These are phyloP conservation scores for Lepiota subincarnata DNA, from an alignment of 768 basidiomycete genomes.

Conservation along the genomic window DNA sequence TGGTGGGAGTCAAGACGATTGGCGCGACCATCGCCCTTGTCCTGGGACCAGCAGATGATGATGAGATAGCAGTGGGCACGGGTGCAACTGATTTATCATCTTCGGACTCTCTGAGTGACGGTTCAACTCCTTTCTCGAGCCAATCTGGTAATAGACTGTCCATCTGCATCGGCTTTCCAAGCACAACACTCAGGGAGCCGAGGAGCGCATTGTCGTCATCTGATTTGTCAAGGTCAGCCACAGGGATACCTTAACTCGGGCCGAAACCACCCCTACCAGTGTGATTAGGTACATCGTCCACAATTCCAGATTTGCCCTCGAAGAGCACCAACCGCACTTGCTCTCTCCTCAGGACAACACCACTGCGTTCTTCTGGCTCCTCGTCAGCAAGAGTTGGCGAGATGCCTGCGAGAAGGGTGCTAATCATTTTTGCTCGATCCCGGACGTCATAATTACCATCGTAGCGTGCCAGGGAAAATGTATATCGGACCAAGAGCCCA, in stretches of 20 bases:
- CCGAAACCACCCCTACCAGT: conserved; percentile 26
- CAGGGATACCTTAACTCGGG: not conserved
- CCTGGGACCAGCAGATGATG: conserved; percentile 19
- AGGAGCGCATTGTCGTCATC: conserved; percentile 42
- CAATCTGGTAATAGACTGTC: conserved; percentile 72
- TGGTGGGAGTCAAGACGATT: conserved; percentile 54
- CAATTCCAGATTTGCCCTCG: conserved; percentile 58
- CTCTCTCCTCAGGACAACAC: conserved; percentile 77
- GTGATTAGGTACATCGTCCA: conserved; percentile 33
- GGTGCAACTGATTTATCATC: conserved; percentile 42
- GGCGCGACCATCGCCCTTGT: conserved; percentile 34
- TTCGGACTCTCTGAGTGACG: conserved; percentile 64
- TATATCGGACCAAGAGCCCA: conserved; percentile 58
- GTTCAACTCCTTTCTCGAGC: conserved; percentile 82
- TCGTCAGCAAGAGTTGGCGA: conserved; percentile 1
- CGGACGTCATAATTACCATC: conserved; percentile 88
- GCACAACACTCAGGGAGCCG: conserved; percentile 65
- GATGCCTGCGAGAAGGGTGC: conserved; percentile 48
- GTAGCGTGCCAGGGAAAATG: conserved; percentile 82
- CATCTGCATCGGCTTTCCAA: conserved; percentile 47
- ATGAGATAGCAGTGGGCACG: conserved; percentile 38
- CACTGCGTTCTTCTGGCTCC: conserved; percentile 43
- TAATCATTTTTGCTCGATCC: conserved; percentile 81
- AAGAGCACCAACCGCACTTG: conserved; percentile 80
- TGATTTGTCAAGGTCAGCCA: conserved; percentile 16